Conservation (phyloP, 148 eudicot genomes). For the Bassia scoparia region DNA sequence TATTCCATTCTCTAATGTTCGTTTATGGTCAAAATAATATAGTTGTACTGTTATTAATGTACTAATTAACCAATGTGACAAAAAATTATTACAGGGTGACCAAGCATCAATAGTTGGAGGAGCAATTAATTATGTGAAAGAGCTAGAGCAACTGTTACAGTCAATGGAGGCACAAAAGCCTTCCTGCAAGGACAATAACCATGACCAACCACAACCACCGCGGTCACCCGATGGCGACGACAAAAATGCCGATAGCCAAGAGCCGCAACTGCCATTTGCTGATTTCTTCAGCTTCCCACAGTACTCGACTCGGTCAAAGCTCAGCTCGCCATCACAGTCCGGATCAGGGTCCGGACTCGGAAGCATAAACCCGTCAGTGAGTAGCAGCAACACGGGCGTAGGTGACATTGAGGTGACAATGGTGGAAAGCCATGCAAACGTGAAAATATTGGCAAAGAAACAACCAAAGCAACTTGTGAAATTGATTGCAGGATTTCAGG, state of each 20-base stretch:
- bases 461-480: slow-evolving; percentile 49
- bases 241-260: neutral
- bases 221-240: neutral
- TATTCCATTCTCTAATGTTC: no score
- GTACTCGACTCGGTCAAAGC: slow-evolving; percentile 33
- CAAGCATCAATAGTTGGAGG: slow-evolving; percentile 95
- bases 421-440: slow-evolving; percentile 70
- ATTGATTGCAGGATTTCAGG: slow-evolving; percentile 53
- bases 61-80: neutral
- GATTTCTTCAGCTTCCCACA: slow-evolving; percentile 66
- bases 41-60: neutral
- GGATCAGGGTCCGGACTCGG: neutral
- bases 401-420: slow-evolving; percentile 68
- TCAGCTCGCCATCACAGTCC: neutral
- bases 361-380: slow-evolving; percentile 11
- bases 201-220: neutral
- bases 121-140: slow-evolving; percentile 84
- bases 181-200: neutral
- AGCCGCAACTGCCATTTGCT: slow-evolving; percentile 21
- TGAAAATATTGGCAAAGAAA: slow-evolving; percentile 51
- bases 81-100: slow-evolving; percentile 48
- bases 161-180: slow-evolving; percentile 45
- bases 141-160: slow-evolving; percentile 71
- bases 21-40: neutral
- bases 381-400: slow-evolving; percentile 12